These are phyloP conservation scores for Eimeria acervulina DNA, from an alignment of 169 alveolate genomes.

Conservation along the genomic window DNA sequence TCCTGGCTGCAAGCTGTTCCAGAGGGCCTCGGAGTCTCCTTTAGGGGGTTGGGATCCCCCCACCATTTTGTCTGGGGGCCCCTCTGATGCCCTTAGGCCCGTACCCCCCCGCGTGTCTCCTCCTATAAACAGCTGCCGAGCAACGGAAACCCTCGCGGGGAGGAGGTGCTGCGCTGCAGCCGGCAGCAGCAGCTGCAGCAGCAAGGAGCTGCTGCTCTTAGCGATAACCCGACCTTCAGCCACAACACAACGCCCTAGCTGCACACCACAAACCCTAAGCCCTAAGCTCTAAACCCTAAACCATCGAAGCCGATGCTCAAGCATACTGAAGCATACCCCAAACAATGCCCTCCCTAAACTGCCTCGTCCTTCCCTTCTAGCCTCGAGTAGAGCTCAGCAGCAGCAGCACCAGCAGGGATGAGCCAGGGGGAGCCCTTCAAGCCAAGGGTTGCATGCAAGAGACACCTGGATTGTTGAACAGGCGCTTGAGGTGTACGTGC, in stretches of 20 bases:
- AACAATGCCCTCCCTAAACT: background rate
- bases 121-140: slow-evolving; percentile 10
- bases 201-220: background rate
- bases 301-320: background rate
- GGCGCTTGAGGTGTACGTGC: background rate
- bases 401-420: slow-evolving; percentile 6
- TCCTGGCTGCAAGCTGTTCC: slow-evolving; percentile 44
- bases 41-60: background rate
- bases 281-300: slow-evolving; percentile 1
- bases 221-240: slow-evolving; percentile 2
- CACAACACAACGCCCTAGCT: background rate
- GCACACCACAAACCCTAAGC: slow-evolving; percentile 5
- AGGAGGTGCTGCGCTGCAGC: slow-evolving; percentile 59
- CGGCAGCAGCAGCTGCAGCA: slow-evolving; percentile 60
- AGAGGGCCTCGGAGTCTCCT: slow-evolving; percentile 19
- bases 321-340: background rate
- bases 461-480: background rate
- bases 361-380: background rate
- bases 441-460: background rate
- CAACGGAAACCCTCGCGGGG: background rate
- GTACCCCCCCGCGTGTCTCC: background rate
- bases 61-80: background rate
- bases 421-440: background rate
- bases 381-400: background rate
- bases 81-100: background rate